Conservation (phyloP, 371 early-diverging fungal genomes). For the Actinomortierella wolfii region DNA sequence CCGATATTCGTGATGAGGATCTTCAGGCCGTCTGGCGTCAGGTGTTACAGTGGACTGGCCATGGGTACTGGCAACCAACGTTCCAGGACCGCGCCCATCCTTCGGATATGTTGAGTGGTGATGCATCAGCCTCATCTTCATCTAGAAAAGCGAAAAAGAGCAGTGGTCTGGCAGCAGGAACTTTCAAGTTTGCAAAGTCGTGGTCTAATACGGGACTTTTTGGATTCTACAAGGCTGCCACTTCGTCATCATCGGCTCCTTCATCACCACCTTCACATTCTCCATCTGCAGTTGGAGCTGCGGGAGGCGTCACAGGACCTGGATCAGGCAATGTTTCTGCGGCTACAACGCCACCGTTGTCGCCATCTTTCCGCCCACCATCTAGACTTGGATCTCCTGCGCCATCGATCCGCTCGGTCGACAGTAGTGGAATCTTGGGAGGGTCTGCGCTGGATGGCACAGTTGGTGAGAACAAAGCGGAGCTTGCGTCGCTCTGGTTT, state of each 20-base stretch:
- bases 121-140: no score
- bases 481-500: slow-evolving; percentile 34
- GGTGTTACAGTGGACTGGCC: slow-evolving; percentile 31
- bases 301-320: slow-evolving; percentile 14
- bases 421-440: slow-evolving; percentile 8
- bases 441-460: slow-evolving; percentile 9
- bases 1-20: slow-evolving; percentile 39
- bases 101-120: no score
- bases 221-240: slow-evolving; percentile 53
- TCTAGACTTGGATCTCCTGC: slow-evolving; percentile 39
- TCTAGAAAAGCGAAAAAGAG: no score
- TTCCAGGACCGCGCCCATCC: slow-evolving; percentile 16
- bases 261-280: slow-evolving; percentile 31
- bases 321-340: slow-evolving; percentile 10
- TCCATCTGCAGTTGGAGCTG: slow-evolving; percentile 31
- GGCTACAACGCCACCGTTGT: slow-evolving; percentile 34
- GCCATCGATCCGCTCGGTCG: slow-evolving; percentile 35
- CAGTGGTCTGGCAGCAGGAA: slow-evolving; percentile 3
- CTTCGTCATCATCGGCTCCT: slow-evolving; percentile 39
- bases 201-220: slow-evolving; percentile 58
- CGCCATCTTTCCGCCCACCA: slow-evolving; percentile 29
- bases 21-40: slow-evolving; percentile 31
- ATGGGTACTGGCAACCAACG: slow-evolving; percentile 1
- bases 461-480: slow-evolving; percentile 11
- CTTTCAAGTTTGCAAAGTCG: slow-evolving; percentile 57